These are phyloP conservation scores for Pyricularia grisea DNA, from an alignment of 2,329 filamentous ascomycete species.

Conservation along the genomic window DNA sequence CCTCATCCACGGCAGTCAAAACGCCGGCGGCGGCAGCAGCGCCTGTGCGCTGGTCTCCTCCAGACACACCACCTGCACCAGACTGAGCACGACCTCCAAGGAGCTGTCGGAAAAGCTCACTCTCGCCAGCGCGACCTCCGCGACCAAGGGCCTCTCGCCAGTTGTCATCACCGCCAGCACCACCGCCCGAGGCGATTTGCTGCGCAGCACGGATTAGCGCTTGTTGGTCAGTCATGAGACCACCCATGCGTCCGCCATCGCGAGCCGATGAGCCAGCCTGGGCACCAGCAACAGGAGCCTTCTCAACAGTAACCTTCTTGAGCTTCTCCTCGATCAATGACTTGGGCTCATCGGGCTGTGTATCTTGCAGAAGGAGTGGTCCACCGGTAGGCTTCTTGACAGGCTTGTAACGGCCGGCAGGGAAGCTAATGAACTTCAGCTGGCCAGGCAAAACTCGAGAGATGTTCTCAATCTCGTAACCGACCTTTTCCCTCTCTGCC, in stretches of 20 bases:
- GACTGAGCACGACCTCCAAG: conserved; percentile 21
- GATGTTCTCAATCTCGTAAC: conserved; percentile 96
- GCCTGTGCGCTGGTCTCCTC: conserved; percentile 26
- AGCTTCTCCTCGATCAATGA: conserved; percentile 83
- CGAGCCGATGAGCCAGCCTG: conserved; percentile 21
- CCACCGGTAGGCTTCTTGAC: conserved; percentile 90
- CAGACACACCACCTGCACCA: conserved; percentile 13
- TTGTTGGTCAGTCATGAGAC: conserved; percentile 7
- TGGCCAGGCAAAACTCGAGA: conserved; percentile 85
- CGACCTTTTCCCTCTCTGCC: conserved; percentile 89
- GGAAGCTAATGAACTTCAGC: conserved; percentile 92
- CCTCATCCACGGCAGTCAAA: conserved; percentile 80
- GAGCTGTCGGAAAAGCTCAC: conserved; percentile 28
- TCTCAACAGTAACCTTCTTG: conserved; percentile 64
- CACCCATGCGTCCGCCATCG: conserved; percentile 8
- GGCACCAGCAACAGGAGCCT: conserved; percentile 42
- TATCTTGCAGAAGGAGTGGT: conserved; percentile 84
- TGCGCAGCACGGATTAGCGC: conserved; percentile 15
- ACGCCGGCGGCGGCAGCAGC: conserved; percentile 70
- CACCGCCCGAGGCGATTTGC: conserved; percentile 5
- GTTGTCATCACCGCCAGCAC: conserved; percentile 12
- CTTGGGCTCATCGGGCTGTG: conserved; percentile 68
- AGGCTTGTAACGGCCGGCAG: conserved; percentile 81
- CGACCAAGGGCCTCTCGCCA: conserved; percentile 15
- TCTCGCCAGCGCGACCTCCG: neutral